Evolutionary conservation across 306 rosid species (phyloP).

Genomic region (Glycine soja): DNA sequence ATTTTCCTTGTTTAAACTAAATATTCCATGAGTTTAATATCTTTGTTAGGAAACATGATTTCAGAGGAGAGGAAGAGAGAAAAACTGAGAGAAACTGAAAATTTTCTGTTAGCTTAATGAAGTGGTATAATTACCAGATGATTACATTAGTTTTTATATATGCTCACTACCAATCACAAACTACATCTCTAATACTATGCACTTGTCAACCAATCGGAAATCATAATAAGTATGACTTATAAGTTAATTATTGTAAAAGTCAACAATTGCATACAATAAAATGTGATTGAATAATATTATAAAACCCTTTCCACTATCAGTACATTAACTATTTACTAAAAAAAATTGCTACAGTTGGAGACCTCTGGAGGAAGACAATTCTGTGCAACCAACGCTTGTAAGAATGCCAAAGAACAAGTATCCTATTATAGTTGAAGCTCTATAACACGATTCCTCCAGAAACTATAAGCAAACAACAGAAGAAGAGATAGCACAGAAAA

Average conservation of each 20-base stretch:
- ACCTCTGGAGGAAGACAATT: conserved; percentile 69
- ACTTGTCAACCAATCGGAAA: background rate
- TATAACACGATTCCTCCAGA: conserved; percentile 24
- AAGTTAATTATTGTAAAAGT: too few relatives aligned
- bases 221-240: too few relatives aligned
- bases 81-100: too few relatives aligned
- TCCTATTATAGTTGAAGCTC: conserved; percentile 64
- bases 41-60: too few relatives aligned
- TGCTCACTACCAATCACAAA: too few relatives aligned
- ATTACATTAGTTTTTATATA: too few relatives aligned
- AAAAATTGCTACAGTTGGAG: conserved; percentile 64
- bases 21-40: background rate
- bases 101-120: too few relatives aligned
- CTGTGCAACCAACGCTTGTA: conserved; percentile 85
- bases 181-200: background rate
- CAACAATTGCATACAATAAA: too few relatives aligned
- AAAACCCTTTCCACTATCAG: too few relatives aligned
- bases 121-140: too few relatives aligned
- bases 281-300: too few relatives aligned
- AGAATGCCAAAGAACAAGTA: conserved; percentile 91
- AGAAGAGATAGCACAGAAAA: background rate
- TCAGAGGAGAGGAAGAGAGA: too few relatives aligned
- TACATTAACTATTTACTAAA: background rate
- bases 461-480: conserved; percentile 4
- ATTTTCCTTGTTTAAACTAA: conserved; percentile 2